These are phyloP conservation scores for Trichoderma erinaceum DNA, from an alignment of 495 filamentous ascomycete species.

Conservation along the genomic window DNA sequence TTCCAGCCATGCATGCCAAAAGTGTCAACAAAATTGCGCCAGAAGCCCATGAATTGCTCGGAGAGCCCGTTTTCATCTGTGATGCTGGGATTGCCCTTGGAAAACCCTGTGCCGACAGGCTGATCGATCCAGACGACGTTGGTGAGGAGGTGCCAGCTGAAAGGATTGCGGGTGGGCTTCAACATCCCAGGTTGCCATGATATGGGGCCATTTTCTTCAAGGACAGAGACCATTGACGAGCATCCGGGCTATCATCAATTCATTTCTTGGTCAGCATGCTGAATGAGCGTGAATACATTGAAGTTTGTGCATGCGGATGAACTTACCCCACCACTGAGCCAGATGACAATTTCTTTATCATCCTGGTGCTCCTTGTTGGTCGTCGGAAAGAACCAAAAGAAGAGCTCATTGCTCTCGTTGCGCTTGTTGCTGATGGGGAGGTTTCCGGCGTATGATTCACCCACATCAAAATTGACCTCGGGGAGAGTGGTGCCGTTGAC, in stretches of 20 bases:
- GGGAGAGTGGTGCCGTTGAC: conserved; percentile 64
- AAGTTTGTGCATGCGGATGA: neutral
- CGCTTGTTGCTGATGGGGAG: conserved; percentile 50
- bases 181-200: conserved; percentile 65
- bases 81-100: conserved; percentile 55
- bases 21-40: conserved; percentile 61
- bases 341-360: conserved; percentile 51
- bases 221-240: conserved; percentile 59
- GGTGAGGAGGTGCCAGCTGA: conserved; percentile 66
- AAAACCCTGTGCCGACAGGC: conserved; percentile 71
- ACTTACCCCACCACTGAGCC: conserved; percentile 60
- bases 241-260: conserved; percentile 48
- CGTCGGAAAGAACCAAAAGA: conserved; percentile 17
- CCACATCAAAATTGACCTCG: conserved; percentile 68
- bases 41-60: conserved; percentile 63
- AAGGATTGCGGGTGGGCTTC: conserved; percentile 58
- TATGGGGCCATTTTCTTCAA: conserved; percentile 75
- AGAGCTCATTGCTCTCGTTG: conserved; percentile 26
- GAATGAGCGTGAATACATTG: neutral
- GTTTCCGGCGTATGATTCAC: conserved; percentile 69
- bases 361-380: neutral
- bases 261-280: conserved; percentile 16
- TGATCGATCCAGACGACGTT: conserved; percentile 74
- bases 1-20: conserved; percentile 58
- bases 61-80: conserved; percentile 60